Evolutionary conservation across 805 yeast species (phyloP), one percentile per base, ranked within the genome.

Genomic region (Candida patagonica): DNA sequence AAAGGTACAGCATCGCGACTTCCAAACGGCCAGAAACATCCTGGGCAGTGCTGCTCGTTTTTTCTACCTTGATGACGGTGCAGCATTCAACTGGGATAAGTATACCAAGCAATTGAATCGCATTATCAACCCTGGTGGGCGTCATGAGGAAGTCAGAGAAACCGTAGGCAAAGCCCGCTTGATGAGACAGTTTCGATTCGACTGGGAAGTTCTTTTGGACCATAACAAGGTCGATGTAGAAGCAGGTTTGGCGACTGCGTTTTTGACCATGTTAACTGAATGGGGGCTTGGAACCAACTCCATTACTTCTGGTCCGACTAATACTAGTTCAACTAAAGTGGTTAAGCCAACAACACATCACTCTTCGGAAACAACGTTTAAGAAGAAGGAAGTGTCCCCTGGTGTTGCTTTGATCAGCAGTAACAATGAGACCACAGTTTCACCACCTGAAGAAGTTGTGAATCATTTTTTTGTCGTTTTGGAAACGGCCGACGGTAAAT

Each of bases 231-330:
- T 74, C 21, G 76, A 72, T 50, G 53, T 62, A n/a, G 73, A 71
- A 41, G 60, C 69, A 30, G 80, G 73, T 2, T 53, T 78, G 38
- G 72, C 76, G n/a, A 74, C 82, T 5, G 80, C 70, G 1, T 77
- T 76, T 48, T 57, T 74, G 40, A 66, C 80, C 15, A 75, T 77
- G 78, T 62, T 73, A 60, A 73, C 80, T n/a, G 77, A 75, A 56
- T 77, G 84, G 84, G 76, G 76, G 17, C 54, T 64, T 37, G 78
- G 77, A 38, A 73, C 66, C 52, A 60, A 60, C 44, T 71, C 77
- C 12, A 69, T 66, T 39, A 71, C 78, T 20, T 62, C 68, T 34
- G 78, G 78, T 13, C 78, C 78, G 20, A 70, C 76, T 6, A 33
- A 33, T 23, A 23, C 16, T 9, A 33, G 29, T 15, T 4, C 37